These are phyloP conservation scores for Penicillium diatomitis DNA, from an alignment of 495 filamentous ascomycete genomes.

Conservation along the genomic window DNA sequence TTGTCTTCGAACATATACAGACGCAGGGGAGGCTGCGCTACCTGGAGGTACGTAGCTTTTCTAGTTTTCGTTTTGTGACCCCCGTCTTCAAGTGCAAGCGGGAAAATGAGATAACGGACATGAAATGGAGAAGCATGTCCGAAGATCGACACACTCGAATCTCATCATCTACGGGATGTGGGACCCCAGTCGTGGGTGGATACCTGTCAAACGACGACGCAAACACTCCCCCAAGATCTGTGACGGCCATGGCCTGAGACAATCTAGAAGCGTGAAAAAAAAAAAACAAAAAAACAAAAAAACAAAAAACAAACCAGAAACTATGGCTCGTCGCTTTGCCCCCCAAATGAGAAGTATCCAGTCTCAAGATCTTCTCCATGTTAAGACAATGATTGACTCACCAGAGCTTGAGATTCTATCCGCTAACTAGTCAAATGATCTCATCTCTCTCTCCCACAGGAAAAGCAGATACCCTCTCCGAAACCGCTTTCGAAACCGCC, in stretches of 20 bases:
- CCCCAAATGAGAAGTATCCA: too few species aligned
- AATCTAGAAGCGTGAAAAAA: not conserved
- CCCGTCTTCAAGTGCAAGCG: not conserved
- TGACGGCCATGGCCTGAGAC: not conserved
- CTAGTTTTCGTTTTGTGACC: constrained; percentile 8
- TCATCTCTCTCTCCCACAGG: constrained; percentile 15
- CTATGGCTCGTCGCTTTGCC: not conserved
- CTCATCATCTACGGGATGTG: too few species aligned
- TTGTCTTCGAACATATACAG: constrained; percentile 11
- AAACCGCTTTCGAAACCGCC: constrained; percentile 62
- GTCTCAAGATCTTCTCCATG: too few species aligned
- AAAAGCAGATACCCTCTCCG: constrained; percentile 39
- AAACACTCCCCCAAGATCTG: not conserved
- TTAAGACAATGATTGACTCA: too few species aligned
- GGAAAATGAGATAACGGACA: not conserved
- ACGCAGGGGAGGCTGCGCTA: constrained; percentile 75
- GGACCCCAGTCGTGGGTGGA: too few species aligned
- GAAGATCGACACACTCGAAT: too few species aligned
- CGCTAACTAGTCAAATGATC: not conserved
- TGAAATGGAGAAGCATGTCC: too few species aligned
- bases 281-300: not conserved
- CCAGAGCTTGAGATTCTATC: not conserved
- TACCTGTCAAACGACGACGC: too few species aligned
- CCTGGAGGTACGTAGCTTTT: constrained; percentile 55
- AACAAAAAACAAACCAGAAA: not conserved